These are phyloP conservation scores for Hysterium pulicare DNA, from an alignment of 2,329 filamentous ascomycete genomes.

Conservation along the genomic window DNA sequence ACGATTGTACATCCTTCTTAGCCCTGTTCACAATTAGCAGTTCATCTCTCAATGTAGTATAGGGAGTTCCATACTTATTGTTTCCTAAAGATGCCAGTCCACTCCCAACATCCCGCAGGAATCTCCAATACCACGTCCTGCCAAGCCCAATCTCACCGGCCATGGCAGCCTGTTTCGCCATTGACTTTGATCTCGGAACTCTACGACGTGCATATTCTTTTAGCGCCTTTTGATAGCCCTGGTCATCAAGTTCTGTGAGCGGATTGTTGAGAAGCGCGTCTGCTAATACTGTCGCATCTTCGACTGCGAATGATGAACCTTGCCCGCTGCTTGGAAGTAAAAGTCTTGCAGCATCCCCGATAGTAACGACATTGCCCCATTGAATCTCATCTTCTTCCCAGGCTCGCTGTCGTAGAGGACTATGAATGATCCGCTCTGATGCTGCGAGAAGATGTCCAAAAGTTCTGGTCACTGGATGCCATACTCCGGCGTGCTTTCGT, in stretches of 20 bases:
- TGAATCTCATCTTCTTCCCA: conserved; percentile 1
- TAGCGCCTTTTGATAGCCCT: not conserved
- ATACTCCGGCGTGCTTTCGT: not conserved
- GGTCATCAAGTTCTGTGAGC: not conserved
- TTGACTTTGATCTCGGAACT: not conserved
- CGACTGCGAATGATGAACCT: conserved; percentile 1
- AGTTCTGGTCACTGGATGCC: not conserved
- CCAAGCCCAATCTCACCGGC: not conserved
- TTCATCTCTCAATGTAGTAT: not conserved
- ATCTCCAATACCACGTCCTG: not conserved
- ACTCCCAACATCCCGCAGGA: not conserved
- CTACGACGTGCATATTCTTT: not conserved
- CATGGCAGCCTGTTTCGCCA: not conserved
- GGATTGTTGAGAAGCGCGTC: not conserved
- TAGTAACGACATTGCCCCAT: not conserved
- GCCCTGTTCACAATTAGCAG: not conserved
- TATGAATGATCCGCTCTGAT: not conserved
- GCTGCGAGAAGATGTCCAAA: not conserved
- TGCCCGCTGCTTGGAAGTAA: conserved; percentile 1
- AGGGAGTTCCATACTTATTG: not conserved
- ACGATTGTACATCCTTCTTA: not conserved
- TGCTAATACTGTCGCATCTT: conserved; percentile 1
- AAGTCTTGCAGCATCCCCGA: conserved; percentile 1
- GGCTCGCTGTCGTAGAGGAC: not conserved
- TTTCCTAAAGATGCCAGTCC: not conserved